Percentiles rank a stretch among this genome's conserved stretches.
Conservation (phyloP, 106 monocot species). For the Platanthera guangdongensis region DNA sequence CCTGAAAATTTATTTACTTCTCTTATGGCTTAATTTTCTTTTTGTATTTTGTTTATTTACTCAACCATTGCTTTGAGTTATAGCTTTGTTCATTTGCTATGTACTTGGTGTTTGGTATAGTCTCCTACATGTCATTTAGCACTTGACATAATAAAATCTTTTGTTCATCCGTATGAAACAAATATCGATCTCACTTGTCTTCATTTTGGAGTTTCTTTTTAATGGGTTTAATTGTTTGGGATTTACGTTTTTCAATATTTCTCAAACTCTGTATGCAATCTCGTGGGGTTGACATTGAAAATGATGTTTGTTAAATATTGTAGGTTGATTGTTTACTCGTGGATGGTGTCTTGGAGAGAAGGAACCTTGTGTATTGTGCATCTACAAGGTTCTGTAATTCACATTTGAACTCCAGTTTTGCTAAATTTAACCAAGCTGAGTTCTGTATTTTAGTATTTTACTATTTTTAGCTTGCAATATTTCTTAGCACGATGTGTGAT, state of each 20-base stretch:
- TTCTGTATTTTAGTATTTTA: too few species aligned
- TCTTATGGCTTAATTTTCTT: not conserved
- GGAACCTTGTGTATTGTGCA: constrained; percentile 98
- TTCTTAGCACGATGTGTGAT: too few species aligned
- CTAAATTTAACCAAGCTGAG: not conserved
- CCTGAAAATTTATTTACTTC: not conserved
- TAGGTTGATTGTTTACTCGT: constrained; percentile 92
- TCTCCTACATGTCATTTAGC: not conserved
- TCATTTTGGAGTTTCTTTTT: not conserved
- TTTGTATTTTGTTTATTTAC: not conserved
- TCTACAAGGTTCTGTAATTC: constrained; percentile 71
- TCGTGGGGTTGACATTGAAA: not conserved
- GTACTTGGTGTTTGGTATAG: not conserved
- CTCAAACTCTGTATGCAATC: not conserved
- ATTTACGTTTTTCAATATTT: not conserved
- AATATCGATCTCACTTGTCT: not conserved
- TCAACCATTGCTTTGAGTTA: not conserved
- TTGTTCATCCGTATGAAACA: not conserved
- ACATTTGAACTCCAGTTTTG: not conserved
- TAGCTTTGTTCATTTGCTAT: not conserved
- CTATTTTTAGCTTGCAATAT: too few species aligned
- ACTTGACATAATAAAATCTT: not conserved
- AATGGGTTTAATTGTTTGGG: not conserved
- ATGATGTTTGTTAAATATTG: constrained; percentile 9
- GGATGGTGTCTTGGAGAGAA: constrained; percentile 91